These are phyloP conservation scores for Saccharomyces eubayanus DNA, from an alignment of 805 yeast genomes.

Conservation along the genomic window DNA sequence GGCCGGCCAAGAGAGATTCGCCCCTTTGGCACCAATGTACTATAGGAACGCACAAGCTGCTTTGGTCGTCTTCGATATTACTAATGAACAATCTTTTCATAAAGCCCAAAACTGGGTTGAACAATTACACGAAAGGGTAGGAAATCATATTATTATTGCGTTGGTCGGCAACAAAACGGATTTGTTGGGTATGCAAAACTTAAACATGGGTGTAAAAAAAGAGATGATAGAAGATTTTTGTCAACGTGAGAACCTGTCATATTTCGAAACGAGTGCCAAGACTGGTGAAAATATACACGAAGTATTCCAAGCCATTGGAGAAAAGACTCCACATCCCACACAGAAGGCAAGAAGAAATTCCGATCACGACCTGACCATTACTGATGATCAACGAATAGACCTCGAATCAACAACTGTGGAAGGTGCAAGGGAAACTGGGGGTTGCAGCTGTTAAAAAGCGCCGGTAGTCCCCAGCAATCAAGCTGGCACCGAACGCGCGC, in stretches of 20 bases:
- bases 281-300: slow-evolving; percentile 83
- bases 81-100: slow-evolving; percentile 88
- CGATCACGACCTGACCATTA: slow-evolving; percentile 15
- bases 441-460: slow-evolving; percentile 28
- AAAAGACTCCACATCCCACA: slow-evolving; percentile 55
- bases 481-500: not conserved
- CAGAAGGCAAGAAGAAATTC: slow-evolving; percentile 17
- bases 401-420: slow-evolving; percentile 24
- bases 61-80: slow-evolving; percentile 87
- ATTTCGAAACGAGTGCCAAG: slow-evolving; percentile 93
- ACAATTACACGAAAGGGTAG: slow-evolving; percentile 90
- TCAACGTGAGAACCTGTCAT: slow-evolving; percentile 80
- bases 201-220: slow-evolving; percentile 57
- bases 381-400: slow-evolving; percentile 30
- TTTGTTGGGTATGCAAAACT: slow-evolving; percentile 43
- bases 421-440: slow-evolving; percentile 25
- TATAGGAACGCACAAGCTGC: slow-evolving; percentile 97
- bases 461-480: not conserved
- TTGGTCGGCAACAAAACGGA: slow-evolving; percentile 90
- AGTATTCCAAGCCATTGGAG: slow-evolving; percentile 86
- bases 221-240: slow-evolving; percentile 86
- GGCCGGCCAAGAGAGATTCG: slow-evolving; percentile 96
- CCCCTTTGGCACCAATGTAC: slow-evolving; percentile 93
- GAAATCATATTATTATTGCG: slow-evolving; percentile 86
- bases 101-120: slow-evolving; percentile 98